phyloP scores from a whole-genome alignment of 257 asterid genomes.

The Nicotiana benthamiana region DNA sequence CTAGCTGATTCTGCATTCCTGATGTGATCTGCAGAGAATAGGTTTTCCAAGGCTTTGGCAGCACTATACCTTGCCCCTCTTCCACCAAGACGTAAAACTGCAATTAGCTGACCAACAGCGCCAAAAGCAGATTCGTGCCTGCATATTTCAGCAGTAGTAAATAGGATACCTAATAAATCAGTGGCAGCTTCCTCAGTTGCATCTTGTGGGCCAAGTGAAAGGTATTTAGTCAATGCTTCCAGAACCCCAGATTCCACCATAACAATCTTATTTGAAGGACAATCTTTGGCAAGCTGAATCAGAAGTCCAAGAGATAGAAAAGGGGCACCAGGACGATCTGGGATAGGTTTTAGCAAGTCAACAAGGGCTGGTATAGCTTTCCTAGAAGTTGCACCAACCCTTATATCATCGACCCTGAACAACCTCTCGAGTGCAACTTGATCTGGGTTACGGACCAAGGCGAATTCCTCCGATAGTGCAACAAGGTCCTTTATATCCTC shows the following conservation, averaged over 20 bases:
- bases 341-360: constrained; percentile 93
- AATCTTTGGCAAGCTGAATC: constrained; percentile 80
- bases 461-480: constrained; percentile 73
- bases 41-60: constrained; percentile 90
- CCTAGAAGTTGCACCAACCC: constrained; percentile 93
- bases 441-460: constrained; percentile 77
- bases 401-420: constrained; percentile 94
- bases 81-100: constrained; percentile 95
- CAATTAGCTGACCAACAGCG: constrained; percentile 92
- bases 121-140: constrained; percentile 95
- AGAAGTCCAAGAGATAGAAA: constrained; percentile 83
- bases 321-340: constrained; percentile 99
- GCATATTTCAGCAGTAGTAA: constrained; percentile 92
- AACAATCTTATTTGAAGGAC: constrained; percentile 73
- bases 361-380: constrained; percentile 98
- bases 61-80: constrained; percentile 96
- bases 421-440: constrained; percentile 92
- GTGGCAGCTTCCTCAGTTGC: constrained; percentile 98
- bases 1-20: constrained; percentile 91
- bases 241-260: constrained; percentile 98
- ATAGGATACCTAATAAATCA: constrained; percentile 85
- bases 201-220: constrained; percentile 92
- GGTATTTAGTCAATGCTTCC: constrained; percentile 91
- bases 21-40: constrained; percentile 92
- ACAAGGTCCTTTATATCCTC: constrained; percentile 70